Conservation (phyloP, 352 stramenopile genomes). For the Thalassiosira exigua region DNA sequence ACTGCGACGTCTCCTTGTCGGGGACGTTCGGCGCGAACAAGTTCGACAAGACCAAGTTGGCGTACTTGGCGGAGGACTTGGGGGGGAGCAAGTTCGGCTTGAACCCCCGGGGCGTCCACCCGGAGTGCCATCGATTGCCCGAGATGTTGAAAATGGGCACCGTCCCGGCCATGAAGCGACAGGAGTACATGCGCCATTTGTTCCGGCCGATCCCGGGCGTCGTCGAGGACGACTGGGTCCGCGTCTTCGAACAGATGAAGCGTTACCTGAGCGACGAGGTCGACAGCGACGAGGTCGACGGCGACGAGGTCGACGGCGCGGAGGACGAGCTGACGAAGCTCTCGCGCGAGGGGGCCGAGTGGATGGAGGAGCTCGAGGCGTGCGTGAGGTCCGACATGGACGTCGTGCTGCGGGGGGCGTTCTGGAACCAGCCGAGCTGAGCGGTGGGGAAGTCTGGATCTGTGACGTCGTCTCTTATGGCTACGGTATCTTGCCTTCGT, state of each 20-base stretch:
- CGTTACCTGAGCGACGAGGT: conserved; percentile 2
- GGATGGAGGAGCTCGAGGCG: conserved; percentile 3
- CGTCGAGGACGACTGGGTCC: background rate
- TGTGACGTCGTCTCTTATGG: too few species aligned
- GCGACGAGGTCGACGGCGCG: background rate
- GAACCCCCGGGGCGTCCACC: background rate
- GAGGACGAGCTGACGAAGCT: conserved; percentile 4
- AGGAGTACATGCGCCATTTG: conserved; percentile 11
- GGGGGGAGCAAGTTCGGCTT: conserved; percentile 12
- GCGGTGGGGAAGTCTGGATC: too few species aligned
- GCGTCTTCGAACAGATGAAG: conserved; percentile 2
- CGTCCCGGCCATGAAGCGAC: conserved; percentile 2
- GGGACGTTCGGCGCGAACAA: background rate
- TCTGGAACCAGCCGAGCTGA: too few species aligned
- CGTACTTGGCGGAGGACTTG: conserved; percentile 12
- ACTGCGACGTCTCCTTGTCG: conserved; percentile 9
- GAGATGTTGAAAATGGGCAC: conserved; percentile 11
- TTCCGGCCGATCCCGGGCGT: conserved; percentile 5
- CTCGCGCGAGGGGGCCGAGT: background rate
- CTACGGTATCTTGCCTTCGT: too few species aligned
- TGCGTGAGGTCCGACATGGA: conserved; percentile 24
- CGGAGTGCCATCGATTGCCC: conserved; percentile 6
- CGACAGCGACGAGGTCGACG: background rate
- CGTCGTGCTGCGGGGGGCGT: conserved; percentile 22
- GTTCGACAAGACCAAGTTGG: conserved; percentile 2